Percentiles rank a stretch among this genome's conserved stretches.
Evolutionary conservation across 169 alveolate genomes (phyloP).

Genomic region (Condylostoma magnum): DNA sequence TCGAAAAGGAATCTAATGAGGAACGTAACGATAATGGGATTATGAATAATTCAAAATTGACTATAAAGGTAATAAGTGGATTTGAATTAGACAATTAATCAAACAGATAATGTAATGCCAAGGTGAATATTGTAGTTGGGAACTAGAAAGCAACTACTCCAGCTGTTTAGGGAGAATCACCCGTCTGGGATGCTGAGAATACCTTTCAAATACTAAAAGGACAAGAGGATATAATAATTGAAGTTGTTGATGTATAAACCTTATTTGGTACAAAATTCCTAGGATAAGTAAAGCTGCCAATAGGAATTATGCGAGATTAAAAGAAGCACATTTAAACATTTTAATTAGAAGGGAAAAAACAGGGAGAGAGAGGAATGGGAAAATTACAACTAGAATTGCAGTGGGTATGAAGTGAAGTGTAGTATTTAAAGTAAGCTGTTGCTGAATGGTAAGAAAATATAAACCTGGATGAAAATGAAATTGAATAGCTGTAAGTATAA

Average conservation of each 20-base stretch:
- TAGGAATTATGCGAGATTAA: conserved; percentile 32
- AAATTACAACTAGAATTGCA: conserved; percentile 38
- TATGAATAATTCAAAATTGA: conserved; percentile 47
- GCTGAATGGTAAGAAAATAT: conserved; percentile 1
- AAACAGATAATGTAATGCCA: no score
- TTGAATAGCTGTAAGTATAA: background rate
- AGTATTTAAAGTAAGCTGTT: background rate
- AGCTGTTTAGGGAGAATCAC: no score
- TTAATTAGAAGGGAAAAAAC: conserved; percentile 31
- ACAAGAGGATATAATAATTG: conserved; percentile 27
- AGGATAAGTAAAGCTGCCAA: conserved; percentile 33
- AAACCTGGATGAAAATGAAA: background rate
- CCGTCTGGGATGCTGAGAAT: conserved; percentile 55
- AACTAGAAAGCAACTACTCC: no score
- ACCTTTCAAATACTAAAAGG: conserved; percentile 34
- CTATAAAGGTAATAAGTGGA: conserved; percentile 44
- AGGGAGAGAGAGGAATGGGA: conserved; percentile 35
- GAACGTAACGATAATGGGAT: conserved; percentile 33
- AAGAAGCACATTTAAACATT: conserved; percentile 43
- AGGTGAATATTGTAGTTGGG: no score
- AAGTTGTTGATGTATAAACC: conserved; percentile 41
- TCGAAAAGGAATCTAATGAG: conserved; percentile 20
- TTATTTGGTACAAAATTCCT: conserved; percentile 34
- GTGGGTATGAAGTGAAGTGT: conserved; percentile 50
- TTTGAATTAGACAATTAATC: no score